Evolutionary conservation across 179 eudicot genomes (phyloP), one percentile per base, ranked within the genome.

Genomic region (Spergularia azorica): DNA sequence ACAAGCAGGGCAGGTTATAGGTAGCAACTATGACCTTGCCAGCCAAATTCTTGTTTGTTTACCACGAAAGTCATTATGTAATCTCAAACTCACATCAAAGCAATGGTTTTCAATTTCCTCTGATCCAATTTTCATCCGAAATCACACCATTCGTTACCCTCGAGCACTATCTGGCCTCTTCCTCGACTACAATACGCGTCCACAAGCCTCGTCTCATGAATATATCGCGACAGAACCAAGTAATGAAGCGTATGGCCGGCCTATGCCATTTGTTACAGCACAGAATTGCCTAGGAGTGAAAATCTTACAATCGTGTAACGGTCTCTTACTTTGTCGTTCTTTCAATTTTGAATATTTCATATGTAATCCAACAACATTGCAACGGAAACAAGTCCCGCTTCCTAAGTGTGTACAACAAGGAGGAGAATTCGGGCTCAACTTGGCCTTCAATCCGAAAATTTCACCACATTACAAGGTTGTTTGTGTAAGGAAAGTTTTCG

Each of bases 281-380:
- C 69, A 63, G 39, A 80, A 64, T 64, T 71, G 57, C 61, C 18
- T 32, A 14, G 76, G 66, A 38, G 18, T 80, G 12, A 41, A 58
- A 2, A 80, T 80, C 63, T 18, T 80, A 57, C 83, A 80, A 76
- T 80, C 79, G 36, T 80, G 83, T 32, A 80, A 80, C 48, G 83
- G 83, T 39, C 73, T 80, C 6, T 58, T 76, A 32, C 75, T 80
- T 48, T 76, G 76, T 38, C 38, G 8, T 4, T 41, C 54, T 41
- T 21, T 51, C 6, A n/a, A 71, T 20, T 11, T 0, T 46, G 61
- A 39, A 15, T 76, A 43, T 60, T 76, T 26, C 36, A 52, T 80
- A 13, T 76, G 76, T 51, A 80, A 80, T 64, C 83, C 83, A 18
- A 76, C 72, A 11, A 76, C 79, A 43, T 48, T 70, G 7, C 83